phyloP scores from a whole-genome alignment of 2,329 filamentous ascomycete genomes.

The Exophiala viscosa region DNA sequence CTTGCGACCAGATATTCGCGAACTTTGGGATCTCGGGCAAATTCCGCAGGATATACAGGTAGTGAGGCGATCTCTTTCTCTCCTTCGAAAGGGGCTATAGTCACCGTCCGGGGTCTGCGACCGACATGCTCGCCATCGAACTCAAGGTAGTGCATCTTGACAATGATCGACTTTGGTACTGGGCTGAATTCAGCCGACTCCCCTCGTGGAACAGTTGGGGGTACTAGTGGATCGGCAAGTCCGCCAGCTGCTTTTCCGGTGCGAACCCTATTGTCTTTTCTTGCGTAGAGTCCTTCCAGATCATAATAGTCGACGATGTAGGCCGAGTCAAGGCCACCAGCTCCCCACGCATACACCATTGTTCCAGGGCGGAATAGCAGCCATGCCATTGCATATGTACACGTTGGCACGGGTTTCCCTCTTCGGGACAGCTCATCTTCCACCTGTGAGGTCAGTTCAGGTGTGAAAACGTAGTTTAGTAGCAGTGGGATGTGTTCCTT shows the following conservation, averaged over 20 bases:
- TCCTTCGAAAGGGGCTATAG: slow-evolving; percentile 6
- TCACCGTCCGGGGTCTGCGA: not conserved
- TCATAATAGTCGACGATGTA: slow-evolving; percentile 12
- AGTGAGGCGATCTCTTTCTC: slow-evolving; percentile 4
- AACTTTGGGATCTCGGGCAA: not conserved
- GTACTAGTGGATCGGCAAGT: not conserved
- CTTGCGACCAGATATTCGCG: not conserved
- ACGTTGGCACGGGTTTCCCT: not conserved
- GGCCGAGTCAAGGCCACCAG: not conserved
- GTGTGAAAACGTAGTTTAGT: slow-evolving; percentile 7
- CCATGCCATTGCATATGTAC: slow-evolving; percentile 7
- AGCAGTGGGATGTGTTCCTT: slow-evolving; percentile 6
- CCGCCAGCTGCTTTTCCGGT: not conserved
- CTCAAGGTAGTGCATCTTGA: slow-evolving; percentile 5
- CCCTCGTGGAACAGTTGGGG: not conserved
- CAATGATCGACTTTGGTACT: not conserved
- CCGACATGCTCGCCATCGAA: slow-evolving; percentile 4
- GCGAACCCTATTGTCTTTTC: not conserved
- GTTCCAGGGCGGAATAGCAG: slow-evolving; percentile 13
- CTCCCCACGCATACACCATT: slow-evolving; percentile 4
- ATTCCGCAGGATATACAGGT: slow-evolving; percentile 4
- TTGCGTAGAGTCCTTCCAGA: slow-evolving; percentile 1
- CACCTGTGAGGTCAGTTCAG: not conserved
- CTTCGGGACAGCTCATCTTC: slow-evolving; percentile 1
- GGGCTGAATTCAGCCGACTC: not conserved